Evolutionary conservation across 2,329 filamentous ascomycete genomes (phyloP).

Genomic region (Verticillium zaregamsianum): DNA sequence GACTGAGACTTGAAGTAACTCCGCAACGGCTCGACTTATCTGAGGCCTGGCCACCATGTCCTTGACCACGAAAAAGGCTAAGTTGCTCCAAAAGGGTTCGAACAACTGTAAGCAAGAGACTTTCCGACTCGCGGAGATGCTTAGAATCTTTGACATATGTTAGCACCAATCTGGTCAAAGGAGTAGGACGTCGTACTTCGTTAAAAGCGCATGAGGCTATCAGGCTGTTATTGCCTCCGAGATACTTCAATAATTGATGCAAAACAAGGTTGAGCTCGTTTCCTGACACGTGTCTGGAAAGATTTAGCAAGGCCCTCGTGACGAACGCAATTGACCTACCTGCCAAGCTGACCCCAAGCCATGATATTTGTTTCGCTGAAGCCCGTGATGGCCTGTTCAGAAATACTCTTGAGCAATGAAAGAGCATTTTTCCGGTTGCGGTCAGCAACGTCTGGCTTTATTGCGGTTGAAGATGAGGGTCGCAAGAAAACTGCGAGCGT

Average conservation of each 20-base stretch:
- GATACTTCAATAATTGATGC: conserved; percentile 77
- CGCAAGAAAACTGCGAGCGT: conserved; percentile 64
- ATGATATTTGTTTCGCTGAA: conserved; percentile 81
- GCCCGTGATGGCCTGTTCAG: conserved; percentile 61
- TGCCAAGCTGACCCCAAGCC: conserved; percentile 80
- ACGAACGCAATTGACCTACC: conserved; percentile 36
- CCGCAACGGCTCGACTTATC: conserved; percentile 73
- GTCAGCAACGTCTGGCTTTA: conserved; percentile 39
- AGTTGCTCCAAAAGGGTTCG: conserved; percentile 80
- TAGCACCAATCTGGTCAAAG: neutral
- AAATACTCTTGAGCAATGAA: conserved; percentile 66
- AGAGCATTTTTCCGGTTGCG: conserved; percentile 68
- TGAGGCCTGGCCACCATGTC: conserved; percentile 79
- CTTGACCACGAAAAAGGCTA: conserved; percentile 79
- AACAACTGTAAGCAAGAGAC: conserved; percentile 67
- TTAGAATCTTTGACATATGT: conserved; percentile 44
- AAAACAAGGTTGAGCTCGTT: conserved; percentile 85
- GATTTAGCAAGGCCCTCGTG: conserved; percentile 2
- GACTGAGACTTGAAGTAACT: conserved; percentile 72
- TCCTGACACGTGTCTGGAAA: conserved; percentile 60
- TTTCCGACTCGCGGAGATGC: conserved; percentile 62
- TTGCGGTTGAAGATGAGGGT: conserved; percentile 21
- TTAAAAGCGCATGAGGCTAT: conserved; percentile 78
- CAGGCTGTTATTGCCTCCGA: conserved; percentile 78
- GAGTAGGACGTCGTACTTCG: conserved; percentile 50